Conservation (phyloP, 176 grass and related monocot species). For the Aegilops bicornis region DNA sequence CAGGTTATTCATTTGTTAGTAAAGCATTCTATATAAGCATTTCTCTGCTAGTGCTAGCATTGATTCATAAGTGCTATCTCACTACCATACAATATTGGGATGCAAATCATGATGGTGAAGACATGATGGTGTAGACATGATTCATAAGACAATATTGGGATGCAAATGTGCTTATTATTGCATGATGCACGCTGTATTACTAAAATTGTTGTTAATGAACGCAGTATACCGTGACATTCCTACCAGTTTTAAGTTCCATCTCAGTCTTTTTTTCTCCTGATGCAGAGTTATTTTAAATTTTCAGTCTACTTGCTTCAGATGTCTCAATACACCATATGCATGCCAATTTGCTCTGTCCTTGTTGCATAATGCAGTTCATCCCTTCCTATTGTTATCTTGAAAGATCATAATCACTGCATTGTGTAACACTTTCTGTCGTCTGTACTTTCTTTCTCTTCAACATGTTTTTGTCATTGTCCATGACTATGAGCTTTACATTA, state of each 20-base stretch:
- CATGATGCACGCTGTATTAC: background rate
- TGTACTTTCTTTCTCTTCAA: slow-evolving; percentile 16
- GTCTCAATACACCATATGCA: background rate
- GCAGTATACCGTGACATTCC: background rate
- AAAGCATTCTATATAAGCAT: slow-evolving; percentile 11
- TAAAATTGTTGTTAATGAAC: background rate
- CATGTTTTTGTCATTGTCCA: slow-evolving; percentile 28
- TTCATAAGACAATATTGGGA: background rate
- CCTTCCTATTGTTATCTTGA: slow-evolving; percentile 11
- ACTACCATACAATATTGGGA: background rate
- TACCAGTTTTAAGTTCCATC: slow-evolving; percentile 6
- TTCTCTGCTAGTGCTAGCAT: slow-evolving; percentile 14
- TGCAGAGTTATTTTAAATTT: slow-evolving; percentile 8
- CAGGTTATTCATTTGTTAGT: slow-evolving; percentile 58
- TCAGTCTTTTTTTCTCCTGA: background rate
- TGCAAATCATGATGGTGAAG: slow-evolving; percentile 24
- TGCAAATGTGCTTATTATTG: slow-evolving; percentile 7
- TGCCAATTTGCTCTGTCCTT: background rate
- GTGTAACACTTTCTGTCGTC: background rate
- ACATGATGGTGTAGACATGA: background rate
- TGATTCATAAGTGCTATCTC: slow-evolving; percentile 7
- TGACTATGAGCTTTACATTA: slow-evolving; percentile 27
- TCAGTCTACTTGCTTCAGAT: background rate
- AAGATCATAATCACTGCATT: slow-evolving; percentile 8
- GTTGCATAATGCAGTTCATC: slow-evolving; percentile 1